phyloP scores from a whole-genome alignment of 495 filamentous ascomycete genomes.

The Penicillium argentinense region DNA sequence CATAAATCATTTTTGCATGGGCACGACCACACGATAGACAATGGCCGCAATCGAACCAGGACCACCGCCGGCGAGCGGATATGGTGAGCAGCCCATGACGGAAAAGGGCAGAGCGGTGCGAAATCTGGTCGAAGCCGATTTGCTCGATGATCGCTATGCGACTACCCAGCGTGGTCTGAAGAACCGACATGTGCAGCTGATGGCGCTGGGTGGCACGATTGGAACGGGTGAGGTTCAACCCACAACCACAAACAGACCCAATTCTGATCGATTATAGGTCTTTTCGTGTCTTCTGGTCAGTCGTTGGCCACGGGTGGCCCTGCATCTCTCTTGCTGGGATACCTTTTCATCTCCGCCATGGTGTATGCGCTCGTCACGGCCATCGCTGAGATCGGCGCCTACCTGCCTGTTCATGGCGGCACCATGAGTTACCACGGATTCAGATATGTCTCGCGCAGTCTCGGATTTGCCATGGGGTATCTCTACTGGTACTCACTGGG shows the following conservation, averaged over 20 bases:
- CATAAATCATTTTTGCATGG: not conserved
- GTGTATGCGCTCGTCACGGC: slow-evolving; percentile 63
- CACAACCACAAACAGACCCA: not conserved
- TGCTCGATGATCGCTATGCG: slow-evolving; percentile 41
- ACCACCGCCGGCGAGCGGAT: not conserved
- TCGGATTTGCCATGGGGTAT: slow-evolving; percentile 64
- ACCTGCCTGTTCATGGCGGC: slow-evolving; percentile 58
- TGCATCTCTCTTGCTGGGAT: slow-evolving; percentile 64
- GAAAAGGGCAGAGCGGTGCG: slow-evolving; percentile 23
- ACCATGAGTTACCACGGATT: slow-evolving; percentile 59
- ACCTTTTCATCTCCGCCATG: slow-evolving; percentile 56
- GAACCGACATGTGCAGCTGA: slow-evolving; percentile 64
- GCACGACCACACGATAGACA: not conserved
- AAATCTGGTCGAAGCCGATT: slow-evolving; percentile 35
- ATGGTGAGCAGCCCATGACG: not conserved
- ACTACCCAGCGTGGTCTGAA: slow-evolving; percentile 44
- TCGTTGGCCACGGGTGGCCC: slow-evolving; percentile 61
- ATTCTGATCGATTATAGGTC: slow-evolving; percentile 15
- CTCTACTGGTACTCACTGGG: slow-evolving; percentile 61
- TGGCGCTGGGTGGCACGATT: slow-evolving; percentile 68
- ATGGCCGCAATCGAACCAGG: slow-evolving; percentile 8
- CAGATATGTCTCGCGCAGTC: slow-evolving; percentile 59
- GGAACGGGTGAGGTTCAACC: slow-evolving; percentile 50
- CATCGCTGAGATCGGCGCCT: slow-evolving; percentile 65
- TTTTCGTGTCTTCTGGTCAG: slow-evolving; percentile 57